Conservation (phyloP, 2,329 filamentous ascomycete genomes). For the Orbilia quercus region DNA sequence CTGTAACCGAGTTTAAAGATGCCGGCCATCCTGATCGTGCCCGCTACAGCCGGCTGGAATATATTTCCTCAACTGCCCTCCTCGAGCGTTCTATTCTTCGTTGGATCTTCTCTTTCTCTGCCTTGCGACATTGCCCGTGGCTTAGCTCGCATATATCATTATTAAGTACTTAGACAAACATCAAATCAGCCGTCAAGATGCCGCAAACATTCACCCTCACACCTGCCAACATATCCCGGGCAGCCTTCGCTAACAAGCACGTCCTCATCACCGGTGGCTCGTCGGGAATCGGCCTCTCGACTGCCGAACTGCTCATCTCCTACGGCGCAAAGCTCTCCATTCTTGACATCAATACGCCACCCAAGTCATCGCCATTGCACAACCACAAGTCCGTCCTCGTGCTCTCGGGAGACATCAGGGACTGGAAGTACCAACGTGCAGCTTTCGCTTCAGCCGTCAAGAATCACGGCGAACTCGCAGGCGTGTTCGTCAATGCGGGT, state of each 20-base stretch:
- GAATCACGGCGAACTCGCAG: slow-evolving; percentile 65
- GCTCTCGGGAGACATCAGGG: slow-evolving; percentile 65
- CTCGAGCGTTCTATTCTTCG: slow-evolving; percentile 3
- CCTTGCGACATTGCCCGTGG: no score
- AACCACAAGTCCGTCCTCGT: slow-evolving; percentile 61
- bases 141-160: not conserved
- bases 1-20: slow-evolving; percentile 41
- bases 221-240: slow-evolving; percentile 31
- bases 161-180: no score
- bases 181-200: slow-evolving; percentile 13
- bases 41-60: slow-evolving; percentile 9
- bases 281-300: slow-evolving; percentile 60
- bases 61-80: slow-evolving; percentile 31
- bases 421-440: slow-evolving; percentile 65
- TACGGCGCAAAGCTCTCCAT: slow-evolving; percentile 64
- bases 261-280: slow-evolving; percentile 56
- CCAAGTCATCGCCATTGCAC: slow-evolving; percentile 60
- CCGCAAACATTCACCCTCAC: slow-evolving; percentile 42
- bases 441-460: slow-evolving; percentile 64
- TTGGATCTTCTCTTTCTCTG: not conserved
- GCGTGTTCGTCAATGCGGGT: slow-evolving; percentile 67
- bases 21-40: slow-evolving; percentile 25
- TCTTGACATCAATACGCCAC: slow-evolving; percentile 63
- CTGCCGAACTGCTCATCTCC: slow-evolving; percentile 63
- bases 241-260: slow-evolving; percentile 40